Percentiles rank a stretch among this genome's conserved stretches.
Evolutionary conservation across 2,329 filamentous ascomycete genomes (phyloP).

Genomic region (Colletotrichum camelliae): DNA sequence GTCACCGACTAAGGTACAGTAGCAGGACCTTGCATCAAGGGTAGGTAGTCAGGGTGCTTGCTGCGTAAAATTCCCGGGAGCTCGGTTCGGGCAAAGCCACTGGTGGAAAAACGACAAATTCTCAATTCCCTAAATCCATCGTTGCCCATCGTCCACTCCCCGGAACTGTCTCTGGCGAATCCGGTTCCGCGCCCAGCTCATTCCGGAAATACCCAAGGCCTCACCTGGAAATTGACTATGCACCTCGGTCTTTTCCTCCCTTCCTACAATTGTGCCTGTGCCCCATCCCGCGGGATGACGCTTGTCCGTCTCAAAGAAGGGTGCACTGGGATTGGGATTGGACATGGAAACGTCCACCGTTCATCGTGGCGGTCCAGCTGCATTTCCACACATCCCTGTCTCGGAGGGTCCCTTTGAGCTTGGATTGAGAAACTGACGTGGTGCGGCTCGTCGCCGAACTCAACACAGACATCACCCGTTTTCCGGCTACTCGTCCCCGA

Average conservation of each 20-base stretch:
- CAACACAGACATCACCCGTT: neutral
- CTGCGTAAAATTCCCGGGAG: neutral
- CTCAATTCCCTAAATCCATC: neutral
- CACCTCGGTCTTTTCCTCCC: conserved; percentile 13
- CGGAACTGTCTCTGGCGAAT: neutral
- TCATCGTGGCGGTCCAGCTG: neutral
- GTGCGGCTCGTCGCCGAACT: neutral
- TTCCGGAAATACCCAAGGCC: neutral
- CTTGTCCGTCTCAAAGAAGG: conserved; percentile 2
- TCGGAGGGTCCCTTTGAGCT: neutral
- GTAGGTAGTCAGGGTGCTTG: neutral
- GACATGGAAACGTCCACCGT: neutral
- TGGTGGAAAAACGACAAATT: conserved; percentile 6
- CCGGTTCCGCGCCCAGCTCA: neutral
- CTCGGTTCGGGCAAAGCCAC: neutral
- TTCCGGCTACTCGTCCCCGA: conserved; percentile 12
- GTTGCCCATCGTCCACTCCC: neutral
- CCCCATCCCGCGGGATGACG: conserved; percentile 11
- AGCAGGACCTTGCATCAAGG: neutral
- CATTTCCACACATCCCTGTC: neutral
- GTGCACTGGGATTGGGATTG: neutral
- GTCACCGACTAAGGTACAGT: neutral
- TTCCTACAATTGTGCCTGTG: neutral
- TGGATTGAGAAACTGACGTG: neutral
- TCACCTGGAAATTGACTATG: neutral